These are phyloP conservation scores for Nitzschia sp. DNA, from an alignment of 108 stramenopile species.

Conservation along the genomic window DNA sequence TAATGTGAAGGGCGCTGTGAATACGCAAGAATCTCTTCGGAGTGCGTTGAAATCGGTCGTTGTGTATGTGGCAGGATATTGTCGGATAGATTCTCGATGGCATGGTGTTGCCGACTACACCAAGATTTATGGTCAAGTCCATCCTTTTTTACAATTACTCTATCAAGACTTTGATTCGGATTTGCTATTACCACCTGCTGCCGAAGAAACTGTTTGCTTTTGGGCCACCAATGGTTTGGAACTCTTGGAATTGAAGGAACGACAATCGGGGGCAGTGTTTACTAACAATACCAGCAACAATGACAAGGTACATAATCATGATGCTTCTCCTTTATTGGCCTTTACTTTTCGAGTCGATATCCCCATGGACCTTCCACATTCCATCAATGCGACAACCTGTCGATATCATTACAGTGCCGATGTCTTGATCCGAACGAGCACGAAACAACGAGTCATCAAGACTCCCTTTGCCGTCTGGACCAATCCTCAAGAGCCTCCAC, in stretches of 20 bases:
- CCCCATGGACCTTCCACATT: slow-evolving; percentile 46
- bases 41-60: slow-evolving; percentile 22
- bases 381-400: slow-evolving; percentile 43
- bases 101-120: slow-evolving; percentile 37
- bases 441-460: slow-evolving; percentile 32
- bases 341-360: slow-evolving; percentile 61
- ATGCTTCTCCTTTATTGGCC: slow-evolving; percentile 22
- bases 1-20: not conserved
- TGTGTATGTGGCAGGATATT: slow-evolving; percentile 37
- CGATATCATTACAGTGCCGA: slow-evolving; percentile 51
- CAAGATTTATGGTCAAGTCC: slow-evolving; percentile 31
- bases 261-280: slow-evolving; percentile 14
- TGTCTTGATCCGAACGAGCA: slow-evolving; percentile 25
- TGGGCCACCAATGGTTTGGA: slow-evolving; percentile 57
- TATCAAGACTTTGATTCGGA: slow-evolving; percentile 28
- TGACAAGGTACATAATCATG: not conserved
- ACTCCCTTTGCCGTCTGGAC: slow-evolving; percentile 35
- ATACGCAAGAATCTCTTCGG: slow-evolving; percentile 11
- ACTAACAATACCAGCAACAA: not conserved
- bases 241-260: slow-evolving; percentile 35
- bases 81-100: slow-evolving; percentile 58
- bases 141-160: slow-evolving; percentile 24
- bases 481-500: slow-evolving; percentile 9
- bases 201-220: slow-evolving; percentile 49
- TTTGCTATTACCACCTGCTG: slow-evolving; percentile 13